Base-by-base conservation (phyloP, 2,329 filamentous ascomycete genomes). In the Fusarium euwallaceae region DNA sequence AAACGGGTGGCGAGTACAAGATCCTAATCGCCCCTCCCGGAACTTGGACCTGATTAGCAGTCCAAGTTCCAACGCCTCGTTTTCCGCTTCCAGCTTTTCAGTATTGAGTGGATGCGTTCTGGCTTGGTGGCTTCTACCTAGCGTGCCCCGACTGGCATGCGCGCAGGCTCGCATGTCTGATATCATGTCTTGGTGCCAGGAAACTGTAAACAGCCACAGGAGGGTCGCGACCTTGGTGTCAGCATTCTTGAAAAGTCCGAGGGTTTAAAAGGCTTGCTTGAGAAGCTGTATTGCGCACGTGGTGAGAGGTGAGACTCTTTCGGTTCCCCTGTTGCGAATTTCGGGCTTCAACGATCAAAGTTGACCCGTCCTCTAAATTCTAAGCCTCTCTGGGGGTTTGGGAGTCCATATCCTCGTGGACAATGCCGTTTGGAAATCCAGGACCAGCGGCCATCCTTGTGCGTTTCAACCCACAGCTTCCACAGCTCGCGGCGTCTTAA, bases 371-470 rank as follows among this genome's bases (percentile, higher is more conserved):
- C 6, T 51, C 4, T 17, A 22, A n/a, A n/a, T 12, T 29, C 37
- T 32, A 29, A 34, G 17, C 60, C 14, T 17, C 4, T 6, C n/a
- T 61, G 29, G 43, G 29, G 60, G 61, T 60, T 60, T 6, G 12
- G 20, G 29, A 48, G 29, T 53, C 29, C 39, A 5, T 22, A 27
- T 17, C 6, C 32, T n/a, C 36, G 34, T 29, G 34, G 16, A 41
- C 55, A 59, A 27, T 34, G 53, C n/a, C 32, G 53, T 56, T 36
- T 66, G 29, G 29, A 22, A 22, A 29, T 27, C 64, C 64, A 32
- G 56, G 64, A n/a, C 64, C 64, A 16, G 51, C 32, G 34, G 56
- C 39, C 16, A 51, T 66, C 37, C 64, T 66, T 36, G 64, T 66
- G 56, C n/a, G 64, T 66, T 34, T 60, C 29, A 37, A n/a, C 27